Evolutionary conservation across 768 basidiomycete species (phyloP).

Genomic region (Imleria badia): DNA sequence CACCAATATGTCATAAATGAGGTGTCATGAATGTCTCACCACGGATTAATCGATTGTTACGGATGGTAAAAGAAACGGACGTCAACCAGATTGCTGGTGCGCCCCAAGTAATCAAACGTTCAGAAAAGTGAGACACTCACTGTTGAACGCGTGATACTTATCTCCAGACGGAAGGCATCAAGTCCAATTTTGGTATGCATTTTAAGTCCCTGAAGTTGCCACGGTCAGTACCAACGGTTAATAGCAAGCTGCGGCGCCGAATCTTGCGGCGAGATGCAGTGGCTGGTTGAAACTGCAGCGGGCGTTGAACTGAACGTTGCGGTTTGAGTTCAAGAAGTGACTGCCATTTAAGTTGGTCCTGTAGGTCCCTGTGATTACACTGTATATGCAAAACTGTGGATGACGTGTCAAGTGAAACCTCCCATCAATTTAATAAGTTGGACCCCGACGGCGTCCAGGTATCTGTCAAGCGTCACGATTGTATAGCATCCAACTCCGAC

Average conservation of each 20-base stretch:
- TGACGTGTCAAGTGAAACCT: neutral
- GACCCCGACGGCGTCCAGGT: neutral
- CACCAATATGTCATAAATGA: constrained; percentile 4
- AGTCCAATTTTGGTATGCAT: neutral
- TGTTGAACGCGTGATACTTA: constrained; percentile 9
- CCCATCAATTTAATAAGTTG: too few species aligned
- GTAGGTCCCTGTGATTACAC: constrained; percentile 1
- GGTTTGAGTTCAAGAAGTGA: constrained; percentile 3
- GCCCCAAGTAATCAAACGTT: neutral
- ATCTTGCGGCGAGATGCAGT: neutral
- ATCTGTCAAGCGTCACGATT: neutral
- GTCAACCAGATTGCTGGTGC: neutral
- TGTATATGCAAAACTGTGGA: neutral
- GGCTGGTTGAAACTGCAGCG: neutral
- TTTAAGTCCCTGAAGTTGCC: neutral
- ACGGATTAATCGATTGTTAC: neutral
- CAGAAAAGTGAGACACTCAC: constrained; percentile 22
- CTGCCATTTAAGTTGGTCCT: neutral
- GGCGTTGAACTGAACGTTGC: constrained; percentile 1
- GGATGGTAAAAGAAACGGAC: neutral
- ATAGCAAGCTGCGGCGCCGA: neutral
- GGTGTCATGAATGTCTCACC: constrained; percentile 16
- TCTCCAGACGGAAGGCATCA: neutral
- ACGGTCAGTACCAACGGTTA: neutral
- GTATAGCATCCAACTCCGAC: neutral